Percentiles rank a stretch among this genome's conserved stretches.
Evolutionary conservation across 164 flowering plant genomes (phyloP).

Genomic region (Piper betle): DNA sequence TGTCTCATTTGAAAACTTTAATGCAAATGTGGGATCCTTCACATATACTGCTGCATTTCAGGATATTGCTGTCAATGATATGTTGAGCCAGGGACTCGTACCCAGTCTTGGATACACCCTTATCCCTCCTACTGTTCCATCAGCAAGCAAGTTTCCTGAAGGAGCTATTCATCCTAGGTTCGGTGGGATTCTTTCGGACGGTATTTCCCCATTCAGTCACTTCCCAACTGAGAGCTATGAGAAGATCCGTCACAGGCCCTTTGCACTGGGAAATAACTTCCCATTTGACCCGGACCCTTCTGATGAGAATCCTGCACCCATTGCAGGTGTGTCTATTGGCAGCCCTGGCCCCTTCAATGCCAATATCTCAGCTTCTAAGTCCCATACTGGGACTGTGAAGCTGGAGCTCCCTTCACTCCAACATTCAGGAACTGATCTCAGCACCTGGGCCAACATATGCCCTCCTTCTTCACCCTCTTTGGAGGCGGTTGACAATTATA

Average conservation of each 20-base stretch:
- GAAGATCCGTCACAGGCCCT: conserved; percentile 25
- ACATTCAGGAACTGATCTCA: conserved; percentile 55
- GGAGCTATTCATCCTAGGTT: conserved; percentile 22
- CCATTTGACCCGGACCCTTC: conserved; percentile 24
- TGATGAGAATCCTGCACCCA: conserved; percentile 7
- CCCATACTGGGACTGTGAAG: conserved; percentile 56
- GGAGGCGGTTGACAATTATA: conserved; percentile 18
- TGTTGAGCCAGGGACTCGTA: conserved; percentile 31
- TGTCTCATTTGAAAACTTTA: conserved; percentile 38
- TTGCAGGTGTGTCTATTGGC: conserved; percentile 26
- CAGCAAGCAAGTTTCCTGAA: conserved; percentile 43
- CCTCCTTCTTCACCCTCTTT: conserved; percentile 11
- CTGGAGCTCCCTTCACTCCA: conserved; percentile 99
- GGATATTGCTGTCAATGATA: conserved; percentile 30
- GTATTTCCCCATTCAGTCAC: conserved; percentile 19
- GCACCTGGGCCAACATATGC: conserved; percentile 36
- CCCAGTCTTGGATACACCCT: conserved; percentile 31
- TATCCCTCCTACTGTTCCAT: conserved; percentile 23
- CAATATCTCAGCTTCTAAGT: conserved; percentile 79
- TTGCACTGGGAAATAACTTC: conserved; percentile 23
- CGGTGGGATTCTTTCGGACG: conserved; percentile 15
- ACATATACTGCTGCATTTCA: conserved; percentile 32
- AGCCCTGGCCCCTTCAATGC: conserved; percentile 77
- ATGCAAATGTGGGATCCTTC: conserved; percentile 27
- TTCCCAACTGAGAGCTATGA: conserved; percentile 28